These are phyloP conservation scores for Scheffersomyces spartinae DNA, from an alignment of 805 yeast genomes.

Conservation along the genomic window DNA sequence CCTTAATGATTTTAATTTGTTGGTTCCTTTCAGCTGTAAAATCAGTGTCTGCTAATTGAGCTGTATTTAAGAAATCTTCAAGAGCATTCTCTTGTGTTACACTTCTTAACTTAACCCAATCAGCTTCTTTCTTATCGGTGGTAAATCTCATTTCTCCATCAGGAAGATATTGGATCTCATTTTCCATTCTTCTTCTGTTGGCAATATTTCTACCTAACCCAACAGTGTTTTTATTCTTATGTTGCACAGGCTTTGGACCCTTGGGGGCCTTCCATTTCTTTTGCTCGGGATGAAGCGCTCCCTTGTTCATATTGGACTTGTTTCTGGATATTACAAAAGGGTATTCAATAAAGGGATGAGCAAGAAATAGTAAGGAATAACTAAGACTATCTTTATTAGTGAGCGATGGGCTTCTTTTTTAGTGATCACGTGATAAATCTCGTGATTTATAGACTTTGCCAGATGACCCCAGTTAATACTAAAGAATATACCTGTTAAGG, in stretches of 20 bases:
- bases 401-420: too few relatives aligned
- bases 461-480: too few relatives aligned
- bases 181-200: constrained; percentile 59
- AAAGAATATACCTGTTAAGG: too few relatives aligned
- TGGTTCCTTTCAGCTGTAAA: constrained; percentile 84
- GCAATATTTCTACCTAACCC: constrained; percentile 82
- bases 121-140: constrained; percentile 72
- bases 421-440: too few relatives aligned
- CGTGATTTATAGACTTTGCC: too few relatives aligned
- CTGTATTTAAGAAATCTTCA: constrained; percentile 91
- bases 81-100: constrained; percentile 90
- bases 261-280: constrained; percentile 82
- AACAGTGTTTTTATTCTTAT: constrained; percentile 70
- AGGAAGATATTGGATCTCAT: constrained; percentile 59
- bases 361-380: too few relatives aligned
- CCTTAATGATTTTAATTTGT: constrained; percentile 73
- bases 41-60: constrained; percentile 92
- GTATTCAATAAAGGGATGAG: too few relatives aligned
- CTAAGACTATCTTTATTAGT: too few relatives aligned
- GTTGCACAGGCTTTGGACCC: constrained; percentile 85
- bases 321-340: too few relatives aligned
- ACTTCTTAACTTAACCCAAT: constrained; percentile 83
- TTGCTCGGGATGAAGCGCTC: constrained; percentile 31
- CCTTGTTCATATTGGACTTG: too few relatives aligned
- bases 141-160: constrained; percentile 87